Evolutionary conservation across 192 early-diverging fungal genomes (phyloP), one percentile per base, ranked within the genome.

Genomic region (Neocallimastix lanati): DNA sequence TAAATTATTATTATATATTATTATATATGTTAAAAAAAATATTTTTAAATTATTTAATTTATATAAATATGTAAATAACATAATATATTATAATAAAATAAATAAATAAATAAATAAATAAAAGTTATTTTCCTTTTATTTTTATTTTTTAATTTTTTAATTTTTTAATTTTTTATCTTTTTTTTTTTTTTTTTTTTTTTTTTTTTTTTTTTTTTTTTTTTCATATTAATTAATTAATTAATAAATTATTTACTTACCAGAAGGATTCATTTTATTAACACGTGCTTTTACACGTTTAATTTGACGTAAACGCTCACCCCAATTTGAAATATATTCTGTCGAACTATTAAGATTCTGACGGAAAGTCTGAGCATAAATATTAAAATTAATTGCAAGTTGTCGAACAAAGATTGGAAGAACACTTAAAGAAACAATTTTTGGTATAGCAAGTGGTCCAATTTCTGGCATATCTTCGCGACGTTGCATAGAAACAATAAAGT

Each of bases 351-450:
- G 87, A 81, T 87, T 91, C 81, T 91, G 90, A 28, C 86, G 84
- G 78, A 92, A 96, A 12, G 96, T 91, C 80, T 98, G 92, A 40
- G 96, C 92, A 83, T 96, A 92, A 78, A 97, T 92, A 78, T 95
- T 95, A 33, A 93, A 92, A 82, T 97, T 94, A 29, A 96, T 86
- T 0, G 94, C 93, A 21, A 94, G 85, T 81, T 93, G 90, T 25
- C 96, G 85, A 12, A 96, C 93, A 86, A 96, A 96, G 12, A 87
- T 85, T 15, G 93, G 91, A 40, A 99, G 82, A 29, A 90, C 89
- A 11, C 84, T 85, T 27, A 92, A 93, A 27, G 93, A 90, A 28
- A 99, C 86, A 76, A 98, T 85, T 84, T 97, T 96, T 58, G 92
- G 88, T 77, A 95, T 93, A 28, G 86, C 85, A 18, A 95, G 83